Evolutionary conservation across 192 early-diverging fungal genomes (phyloP), one percentile per base, ranked within the genome.

Genomic region (Coemansia javaensis): DNA sequence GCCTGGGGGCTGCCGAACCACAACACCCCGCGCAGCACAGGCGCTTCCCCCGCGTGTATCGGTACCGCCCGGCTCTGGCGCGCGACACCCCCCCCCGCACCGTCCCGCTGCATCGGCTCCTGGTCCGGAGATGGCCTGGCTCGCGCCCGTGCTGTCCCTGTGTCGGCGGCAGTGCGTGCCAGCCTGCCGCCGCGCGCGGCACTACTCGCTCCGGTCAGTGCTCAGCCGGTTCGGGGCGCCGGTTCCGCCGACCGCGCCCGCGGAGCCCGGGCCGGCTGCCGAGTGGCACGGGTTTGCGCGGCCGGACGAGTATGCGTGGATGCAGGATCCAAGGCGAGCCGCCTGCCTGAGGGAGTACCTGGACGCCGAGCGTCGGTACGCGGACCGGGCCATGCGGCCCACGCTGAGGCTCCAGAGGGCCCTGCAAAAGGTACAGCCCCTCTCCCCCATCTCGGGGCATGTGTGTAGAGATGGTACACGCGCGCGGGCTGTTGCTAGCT

Each of bases 301-400:
- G 18, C n/a, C 15, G 1, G 71, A 75, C 27, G 63, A 66, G 25
- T 75, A 63, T 27, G 44, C 55, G 13, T 75, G 71, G 71, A 66
- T 75, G 64, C 71, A 75, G 31, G 44, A 40, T 4, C 54, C 59
- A 7, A 37, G 62, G 44, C 24, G 28, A 24, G 33, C 25, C 6
- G 11, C 14, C 15, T 54, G 32, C 25, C 59, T 75, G 28, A 34
- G 16, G 7, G 35, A 37, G 10, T 75, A 75, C 25, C 36, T 75
- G 11, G 35, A 50, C 1, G 34, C 50, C 12, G 71, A 75, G 36
- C 53, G 42, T 6, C 20, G n/a, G n/a, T 75, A 75, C 40, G 56
- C 71, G 8, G 41, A 24, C 2, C 44, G n/a, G 9, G 28, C 50
- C 13, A 63, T 62, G 47, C 45, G 11, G 3, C 22, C 39, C 20